Conservation (phyloP, 164 flowering plant species). For the Liquidambar formosana region DNA sequence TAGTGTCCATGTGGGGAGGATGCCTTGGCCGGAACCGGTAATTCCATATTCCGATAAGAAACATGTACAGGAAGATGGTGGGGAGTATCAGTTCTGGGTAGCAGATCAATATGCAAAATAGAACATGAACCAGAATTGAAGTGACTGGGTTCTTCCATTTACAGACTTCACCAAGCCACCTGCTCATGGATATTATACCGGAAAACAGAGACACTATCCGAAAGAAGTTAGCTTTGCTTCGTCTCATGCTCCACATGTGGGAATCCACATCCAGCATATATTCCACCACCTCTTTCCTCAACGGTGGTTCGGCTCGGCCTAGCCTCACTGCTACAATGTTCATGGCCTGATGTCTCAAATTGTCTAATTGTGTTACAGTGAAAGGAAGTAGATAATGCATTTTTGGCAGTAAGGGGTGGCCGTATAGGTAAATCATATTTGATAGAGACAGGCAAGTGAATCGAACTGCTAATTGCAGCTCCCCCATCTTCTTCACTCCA, state of each 20-base stretch:
- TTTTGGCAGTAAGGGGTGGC: slow-evolving; percentile 65
- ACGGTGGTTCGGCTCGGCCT: slow-evolving; percentile 60
- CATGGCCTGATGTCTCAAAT: slow-evolving; percentile 66
- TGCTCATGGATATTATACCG: slow-evolving; percentile 47
- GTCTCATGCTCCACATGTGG: slow-evolving; percentile 75
- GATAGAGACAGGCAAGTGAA: slow-evolving; percentile 64
- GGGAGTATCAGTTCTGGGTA: slow-evolving; percentile 78
- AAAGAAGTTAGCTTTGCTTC: slow-evolving; percentile 83
- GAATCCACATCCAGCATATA: slow-evolving; percentile 81
- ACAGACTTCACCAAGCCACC: slow-evolving; percentile 67
- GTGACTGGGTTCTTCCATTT: slow-evolving; percentile 74
- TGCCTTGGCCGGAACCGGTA: slow-evolving; percentile 62
- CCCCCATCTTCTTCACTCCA: slow-evolving; percentile 70
- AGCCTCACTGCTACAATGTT: slow-evolving; percentile 62
- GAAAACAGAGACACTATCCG: slow-evolving; percentile 62
- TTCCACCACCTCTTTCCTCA: slow-evolving; percentile 67
- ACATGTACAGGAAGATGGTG: slow-evolving; percentile 69
- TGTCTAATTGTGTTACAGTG: slow-evolving; percentile 67
- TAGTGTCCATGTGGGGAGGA: slow-evolving; percentile 74
- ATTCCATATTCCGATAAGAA: slow-evolving; percentile 76
- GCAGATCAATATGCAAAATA: slow-evolving; percentile 57
- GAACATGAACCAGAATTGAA: slow-evolving; percentile 58
- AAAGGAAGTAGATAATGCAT: slow-evolving; percentile 77
- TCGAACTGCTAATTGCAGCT: slow-evolving; percentile 61
- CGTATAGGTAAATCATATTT: slow-evolving; percentile 53